Base-by-base conservation (phyloP, 1,139 yeast species). In the Candida sojae region DNA sequence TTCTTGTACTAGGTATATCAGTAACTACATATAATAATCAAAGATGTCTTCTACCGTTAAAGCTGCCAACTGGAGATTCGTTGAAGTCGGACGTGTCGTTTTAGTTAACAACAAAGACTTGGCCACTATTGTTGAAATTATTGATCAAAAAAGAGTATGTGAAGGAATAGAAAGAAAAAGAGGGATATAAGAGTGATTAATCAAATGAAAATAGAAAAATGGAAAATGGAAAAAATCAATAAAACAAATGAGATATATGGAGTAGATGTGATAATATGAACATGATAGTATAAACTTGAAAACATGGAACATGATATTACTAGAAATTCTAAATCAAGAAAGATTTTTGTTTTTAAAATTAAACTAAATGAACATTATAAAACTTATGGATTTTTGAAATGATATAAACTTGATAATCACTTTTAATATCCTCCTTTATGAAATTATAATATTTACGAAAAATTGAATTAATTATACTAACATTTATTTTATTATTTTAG, bases 21-120 rank as follows among this genome's bases (percentile, higher is more conserved):
- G 33, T 47, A 45, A 48, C 46, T 28, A 34, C 35, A 39, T 39
- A 39, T 32, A 50, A 44, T 42, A 48, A 49, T 36, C 37, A 49
- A 54, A 60, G 56, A 73, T 72, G 78, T 54, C 59, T 43, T 66
- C 96, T 75, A 80, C 88, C 73, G 95, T 92, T 78, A 88, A 88
- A 83, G 88, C 96, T 77, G 83, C 96, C 79, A 89, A 88, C 92
- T 92, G 97, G 98, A 90, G 97, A 88, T 86, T 83, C 75, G 99
- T 95, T 76, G 97, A 93, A 84, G 88, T 92, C 73, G 99, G 99
- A 77, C 97, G 99, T 83, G 90, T 95, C 74, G 97, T 92, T 79
- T 87, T 92, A 73, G 75, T 93, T 75, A 79, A 84, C 84, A 81
- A 84, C 80, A 87, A 88, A 80, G 70, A 71, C 56, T 82, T 92